Evolutionary conservation across 1,284 basidiomycete genomes (phyloP), one percentile per base, ranked within the genome.

Genomic region (Cutaneotrichosporon sp.): DNA sequence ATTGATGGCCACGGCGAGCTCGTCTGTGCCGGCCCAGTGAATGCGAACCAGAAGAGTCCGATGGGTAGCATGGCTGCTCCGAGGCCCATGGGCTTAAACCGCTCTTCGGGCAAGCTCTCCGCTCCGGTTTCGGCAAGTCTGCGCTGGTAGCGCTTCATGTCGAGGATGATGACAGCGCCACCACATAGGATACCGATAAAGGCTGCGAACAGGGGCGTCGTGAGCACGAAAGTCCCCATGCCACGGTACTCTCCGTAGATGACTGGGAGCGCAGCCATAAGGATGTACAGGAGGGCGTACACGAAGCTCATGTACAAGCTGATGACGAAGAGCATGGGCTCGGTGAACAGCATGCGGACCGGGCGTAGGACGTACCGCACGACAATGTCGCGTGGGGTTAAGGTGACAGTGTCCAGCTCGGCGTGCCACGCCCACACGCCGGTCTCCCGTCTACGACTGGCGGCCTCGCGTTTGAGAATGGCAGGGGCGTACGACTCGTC

Each of bases 1-100:
- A 62, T 60, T 4, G 45, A 49, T 1, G 58, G 51, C 61, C 61
- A 62, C 4, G 55, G 51, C 11, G 51, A 54, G 20, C 48, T 27
- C 2, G 31, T 33, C 37, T 56, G 61, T 24, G 61, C 61, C 6
- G 61, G 61, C 16, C 61, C 61, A 0, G 61, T 62, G 44, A 62
- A 62, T 4, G 61, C 59, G 49, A 62, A 62, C 61, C 61, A 62
- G 44, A 62, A 55, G 27, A 62, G 51, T 25, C 59, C 61, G 49
- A 57, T 31, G 1, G 52, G 52, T 16, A 60, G 49, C 14, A 60
- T 33, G 0, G 50, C 49, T 0, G 58, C 58, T 27, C 58, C 58
- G 8, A 56, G 46, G 7, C 49, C 61, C 60, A 62, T 62, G 33
- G 60, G 60, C 16, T 52, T 27, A 39, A 60, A 59, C 11, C 57